Conservation (phyloP, 805 yeast species). For the Candida odintsovae region DNA sequence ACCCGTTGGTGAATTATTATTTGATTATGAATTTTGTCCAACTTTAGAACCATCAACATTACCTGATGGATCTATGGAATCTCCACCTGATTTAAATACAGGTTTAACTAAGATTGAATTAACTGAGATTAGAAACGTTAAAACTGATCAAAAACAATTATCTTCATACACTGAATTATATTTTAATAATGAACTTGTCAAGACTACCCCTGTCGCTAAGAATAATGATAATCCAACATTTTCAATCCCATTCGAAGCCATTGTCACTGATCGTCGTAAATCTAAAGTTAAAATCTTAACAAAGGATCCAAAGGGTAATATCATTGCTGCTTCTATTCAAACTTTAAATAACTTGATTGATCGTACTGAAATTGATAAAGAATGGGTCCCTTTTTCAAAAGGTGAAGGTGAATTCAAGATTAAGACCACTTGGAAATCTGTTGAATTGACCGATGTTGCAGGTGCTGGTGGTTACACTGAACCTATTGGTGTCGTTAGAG, state of each 20-base stretch:
- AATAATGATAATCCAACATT: constrained; percentile 64
- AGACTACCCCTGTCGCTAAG: constrained; percentile 53
- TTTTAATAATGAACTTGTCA: constrained; percentile 53
- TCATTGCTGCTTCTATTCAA: constrained; percentile 55
- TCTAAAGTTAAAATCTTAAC: constrained; percentile 63
- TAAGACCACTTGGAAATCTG: constrained; percentile 81
- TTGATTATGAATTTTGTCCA: constrained; percentile 72
- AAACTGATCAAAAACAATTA: constrained; percentile 39
- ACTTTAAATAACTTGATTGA: constrained; percentile 59
- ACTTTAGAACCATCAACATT: constrained; percentile 51
- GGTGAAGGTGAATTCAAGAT: constrained; percentile 72
- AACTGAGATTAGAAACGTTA: constrained; percentile 48
- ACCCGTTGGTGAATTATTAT: constrained; percentile 68
- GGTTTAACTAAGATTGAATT: constrained; percentile 78
- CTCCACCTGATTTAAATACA: constrained; percentile 89
- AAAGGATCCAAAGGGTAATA: constrained; percentile 52
- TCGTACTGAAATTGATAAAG: constrained; percentile 69
- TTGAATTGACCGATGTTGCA: constrained; percentile 57
- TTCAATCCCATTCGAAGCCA: constrained; percentile 56
- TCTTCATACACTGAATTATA: constrained; percentile 68
- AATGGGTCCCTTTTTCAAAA: constrained; percentile 66
- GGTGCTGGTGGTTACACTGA: constrained; percentile 83
- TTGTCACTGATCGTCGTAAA: constrained; percentile 66
- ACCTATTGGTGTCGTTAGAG: constrained; percentile 88
- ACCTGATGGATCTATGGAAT: constrained; percentile 77